phyloP scores from a whole-genome alignment of 768 basidiomycete genomes.

The Serendipita sp. region DNA sequence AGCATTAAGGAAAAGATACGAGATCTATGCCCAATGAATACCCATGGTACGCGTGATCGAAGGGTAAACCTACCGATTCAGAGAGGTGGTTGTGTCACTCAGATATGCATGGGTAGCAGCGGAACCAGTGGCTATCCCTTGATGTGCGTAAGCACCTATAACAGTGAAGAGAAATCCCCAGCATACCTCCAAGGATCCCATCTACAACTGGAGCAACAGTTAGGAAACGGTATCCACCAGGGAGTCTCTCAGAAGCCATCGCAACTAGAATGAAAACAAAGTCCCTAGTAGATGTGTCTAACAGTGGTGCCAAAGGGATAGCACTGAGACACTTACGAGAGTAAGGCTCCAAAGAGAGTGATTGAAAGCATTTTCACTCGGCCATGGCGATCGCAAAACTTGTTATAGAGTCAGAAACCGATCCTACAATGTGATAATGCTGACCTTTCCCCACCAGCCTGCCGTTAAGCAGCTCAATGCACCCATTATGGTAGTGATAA shows the following conservation, averaged over 20 bases:
- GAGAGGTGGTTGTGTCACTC: conserved; percentile 46
- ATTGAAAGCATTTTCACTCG: conserved; percentile 48
- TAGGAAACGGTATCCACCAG: conserved; percentile 73
- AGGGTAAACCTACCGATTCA: conserved; percentile 29
- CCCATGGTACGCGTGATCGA: background rate
- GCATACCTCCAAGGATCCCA: conserved; percentile 55
- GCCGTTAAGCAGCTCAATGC: conserved; percentile 62
- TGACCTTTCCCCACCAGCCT: conserved; percentile 56
- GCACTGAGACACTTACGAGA: conserved; percentile 21
- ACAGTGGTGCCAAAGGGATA: background rate
- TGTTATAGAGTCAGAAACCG: background rate
- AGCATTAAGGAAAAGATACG: conserved; percentile 45
- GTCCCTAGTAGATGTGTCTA: conserved; percentile 26
- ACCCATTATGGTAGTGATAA: conserved; percentile 49
- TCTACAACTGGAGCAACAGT: conserved; percentile 48
- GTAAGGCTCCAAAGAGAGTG: conserved; percentile 41
- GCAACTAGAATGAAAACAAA: conserved; percentile 51
- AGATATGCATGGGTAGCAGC: conserved; percentile 51
- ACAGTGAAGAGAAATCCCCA: conserved; percentile 6
- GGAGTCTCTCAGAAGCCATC: conserved; percentile 39
- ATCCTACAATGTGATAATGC: background rate
- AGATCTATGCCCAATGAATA: conserved; percentile 28
- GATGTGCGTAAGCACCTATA: conserved; percentile 12
- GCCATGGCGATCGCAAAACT: conserved; percentile 69
- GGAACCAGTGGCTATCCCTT: conserved; percentile 34